These are phyloP conservation scores for Botryotinia narcissicola DNA, from an alignment of 2,329 filamentous ascomycete species.

Conservation along the genomic window DNA sequence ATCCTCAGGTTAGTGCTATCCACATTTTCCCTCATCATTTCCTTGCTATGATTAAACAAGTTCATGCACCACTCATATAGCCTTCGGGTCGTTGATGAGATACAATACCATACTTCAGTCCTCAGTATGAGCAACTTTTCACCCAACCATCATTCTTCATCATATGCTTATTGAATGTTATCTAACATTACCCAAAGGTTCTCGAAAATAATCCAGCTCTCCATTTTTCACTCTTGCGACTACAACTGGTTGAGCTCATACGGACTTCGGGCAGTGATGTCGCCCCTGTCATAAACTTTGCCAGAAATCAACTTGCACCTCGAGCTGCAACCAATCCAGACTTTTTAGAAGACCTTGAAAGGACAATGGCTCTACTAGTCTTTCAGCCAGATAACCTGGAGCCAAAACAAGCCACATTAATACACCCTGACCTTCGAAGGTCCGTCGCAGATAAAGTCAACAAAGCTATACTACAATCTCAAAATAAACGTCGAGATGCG, in stretches of 20 bases:
- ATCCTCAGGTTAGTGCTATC: constrained; percentile 74
- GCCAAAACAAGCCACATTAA: constrained; percentile 69
- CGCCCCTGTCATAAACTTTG: constrained; percentile 74
- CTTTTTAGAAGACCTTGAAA: constrained; percentile 84
- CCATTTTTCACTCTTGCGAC: constrained; percentile 83
- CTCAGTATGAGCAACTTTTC: constrained; percentile 70
- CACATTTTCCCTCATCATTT: constrained; percentile 22
- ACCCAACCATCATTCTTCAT: constrained; percentile 22
- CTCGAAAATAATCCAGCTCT: constrained; percentile 78
- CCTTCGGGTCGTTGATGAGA: constrained; percentile 87
- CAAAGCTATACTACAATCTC: constrained; percentile 74
- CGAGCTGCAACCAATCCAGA: constrained; percentile 76
- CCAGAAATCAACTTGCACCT: constrained; percentile 81
- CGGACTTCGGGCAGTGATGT: constrained; percentile 71
- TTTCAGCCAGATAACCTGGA: constrained; percentile 80
- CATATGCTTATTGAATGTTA: constrained; percentile 15
- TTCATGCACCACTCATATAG: constrained; percentile 99
- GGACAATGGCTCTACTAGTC: constrained; percentile 88
- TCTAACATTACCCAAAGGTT: constrained; percentile 51
- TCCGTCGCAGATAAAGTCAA: constrained; percentile 89
- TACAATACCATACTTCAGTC: constrained; percentile 73
- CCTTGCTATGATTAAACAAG: constrained; percentile 83
- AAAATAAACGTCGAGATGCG: constrained; percentile 72
- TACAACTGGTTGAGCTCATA: constrained; percentile 94
- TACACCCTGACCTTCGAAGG: constrained; percentile 76